Evolutionary conservation across 345 rosid genomes (phyloP).

Genomic region (Eucalyptus pumila): DNA sequence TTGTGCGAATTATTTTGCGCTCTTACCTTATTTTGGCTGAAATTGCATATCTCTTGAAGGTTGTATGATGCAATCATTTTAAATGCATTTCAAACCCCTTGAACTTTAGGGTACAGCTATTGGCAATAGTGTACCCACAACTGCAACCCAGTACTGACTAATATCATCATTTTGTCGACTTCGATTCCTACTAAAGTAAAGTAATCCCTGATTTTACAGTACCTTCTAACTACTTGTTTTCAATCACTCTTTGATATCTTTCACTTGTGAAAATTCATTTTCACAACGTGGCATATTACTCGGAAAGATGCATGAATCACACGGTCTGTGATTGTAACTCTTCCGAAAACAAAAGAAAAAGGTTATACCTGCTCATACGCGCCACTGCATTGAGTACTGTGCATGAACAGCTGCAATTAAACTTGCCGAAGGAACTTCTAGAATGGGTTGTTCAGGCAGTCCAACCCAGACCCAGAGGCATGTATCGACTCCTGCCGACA

Average conservation of each 20-base stretch:
- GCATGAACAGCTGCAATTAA: background rate
- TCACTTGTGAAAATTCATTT: background rate
- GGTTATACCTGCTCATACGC: background rate
- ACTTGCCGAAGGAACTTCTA: background rate
- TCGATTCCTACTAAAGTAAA: background rate
- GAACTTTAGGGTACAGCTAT: background rate
- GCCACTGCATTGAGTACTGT: background rate
- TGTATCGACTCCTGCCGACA: slow-evolving; percentile 1
- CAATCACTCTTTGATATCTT: background rate
- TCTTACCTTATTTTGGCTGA: background rate
- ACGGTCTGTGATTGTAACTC: background rate
- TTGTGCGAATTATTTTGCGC: no score
- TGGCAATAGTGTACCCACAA: background rate
- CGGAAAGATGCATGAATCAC: background rate
- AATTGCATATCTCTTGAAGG: slow-evolving; percentile 1
- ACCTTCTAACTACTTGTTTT: background rate
- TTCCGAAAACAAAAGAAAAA: background rate
- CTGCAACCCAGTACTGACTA: background rate
- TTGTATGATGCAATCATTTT: background rate
- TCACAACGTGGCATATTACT: background rate
- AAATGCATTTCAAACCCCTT: background rate
- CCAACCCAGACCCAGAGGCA: slow-evolving; percentile 9
- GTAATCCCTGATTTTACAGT: background rate
- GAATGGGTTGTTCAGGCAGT: background rate
- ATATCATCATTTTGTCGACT: background rate